Evolutionary conservation across 495 filamentous ascomycete species (phyloP), one percentile per base, ranked within the genome.

Genomic region (Acidomyces sp.): DNA sequence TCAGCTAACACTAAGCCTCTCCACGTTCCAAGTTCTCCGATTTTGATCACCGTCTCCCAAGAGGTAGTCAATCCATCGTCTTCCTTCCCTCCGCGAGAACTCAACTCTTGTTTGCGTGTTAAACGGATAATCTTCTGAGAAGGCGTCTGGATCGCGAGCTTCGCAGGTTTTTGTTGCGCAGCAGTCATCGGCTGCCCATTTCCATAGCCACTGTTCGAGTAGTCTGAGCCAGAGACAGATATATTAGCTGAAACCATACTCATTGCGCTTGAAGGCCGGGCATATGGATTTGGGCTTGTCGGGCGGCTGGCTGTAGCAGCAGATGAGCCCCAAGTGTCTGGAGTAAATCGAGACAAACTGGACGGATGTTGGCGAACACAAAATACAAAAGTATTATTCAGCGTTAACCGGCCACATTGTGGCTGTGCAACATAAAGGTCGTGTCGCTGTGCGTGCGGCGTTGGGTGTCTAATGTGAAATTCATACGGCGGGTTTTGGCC

Each of bases 11-110:
- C 90, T 38, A 99, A 61, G 0, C 85, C 92, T 44, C 90, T 74
- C 90, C 90, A 97, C 19, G 78, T 71, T 0, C 90, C 90, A 20
- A 77, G 69, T 56, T 97, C 90, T 0, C 83, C 84, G 59, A 88
- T 85, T 66, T 97, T 97, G 59, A 85, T 93, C 31, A 96, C 90
- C 5, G 88, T 97, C 63, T 97, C 90, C 92, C 92, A 97, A 0
- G 79, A 72, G 32, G 80, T 83, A 33, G 43, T 44, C 46, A 48
- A 37, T 11, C 85, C 51, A 21, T 34, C 83, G 39, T 87, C 83
- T 4, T 75, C 77, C 0, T 58, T 62, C 13, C 51, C 51, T 10
- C 15, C 15, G 31, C 37, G 43, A 5, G 53, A 64, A 33, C 57
- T 52, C 24, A 62, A 61, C 39, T 94, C 88, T 28, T 80, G 80